A percentile compares a stretch with the other conserved stretches of the same genome.
Evolutionary conservation across 106 monocot genomes (phyloP).

Genomic region (Alisma plantagoaquatica): DNA sequence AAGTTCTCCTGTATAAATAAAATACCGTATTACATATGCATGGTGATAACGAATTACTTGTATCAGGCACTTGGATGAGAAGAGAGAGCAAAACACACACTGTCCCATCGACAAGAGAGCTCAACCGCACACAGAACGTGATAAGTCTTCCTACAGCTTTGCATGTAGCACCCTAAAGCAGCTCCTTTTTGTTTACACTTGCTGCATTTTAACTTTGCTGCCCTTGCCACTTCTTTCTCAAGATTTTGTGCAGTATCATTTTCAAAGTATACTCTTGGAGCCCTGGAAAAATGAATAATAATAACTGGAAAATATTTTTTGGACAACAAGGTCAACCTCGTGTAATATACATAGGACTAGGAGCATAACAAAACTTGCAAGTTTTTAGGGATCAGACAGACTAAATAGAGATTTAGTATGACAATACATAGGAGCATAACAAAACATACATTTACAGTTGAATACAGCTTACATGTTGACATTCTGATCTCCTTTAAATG

Average conservation of each 20-base stretch:
- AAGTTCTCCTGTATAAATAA: constrained; percentile 41
- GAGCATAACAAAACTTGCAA: not conserved
- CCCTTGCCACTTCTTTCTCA: constrained; percentile 46
- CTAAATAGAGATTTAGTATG: too few relatives aligned
- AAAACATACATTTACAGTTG: not conserved
- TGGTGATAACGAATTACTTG: not conserved
- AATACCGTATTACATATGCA: not conserved
- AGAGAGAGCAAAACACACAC: constrained; percentile 25
- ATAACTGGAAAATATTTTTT: not conserved
- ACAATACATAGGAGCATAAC: not conserved
- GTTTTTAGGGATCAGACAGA: too few relatives aligned
- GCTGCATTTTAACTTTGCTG: constrained; percentile 56
- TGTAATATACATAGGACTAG: not conserved
- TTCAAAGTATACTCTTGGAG: constrained; percentile 55
- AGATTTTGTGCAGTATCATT: constrained; percentile 47
- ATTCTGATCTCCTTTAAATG: too few relatives aligned
- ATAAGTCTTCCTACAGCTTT: constrained; percentile 45
- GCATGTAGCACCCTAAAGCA: constrained; percentile 56
- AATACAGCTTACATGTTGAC: too few relatives aligned
- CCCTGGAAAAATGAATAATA: constrained; percentile 31
- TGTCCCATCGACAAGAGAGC: constrained; percentile 55
- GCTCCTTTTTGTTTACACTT: constrained; percentile 71
- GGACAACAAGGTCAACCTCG: not conserved
- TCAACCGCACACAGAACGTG: constrained; percentile 60
- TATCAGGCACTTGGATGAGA: not conserved